Base-by-base conservation (phyloP, 2,329 filamentous ascomycete genomes). In the Aspergillus brunneoviolaceus region DNA sequence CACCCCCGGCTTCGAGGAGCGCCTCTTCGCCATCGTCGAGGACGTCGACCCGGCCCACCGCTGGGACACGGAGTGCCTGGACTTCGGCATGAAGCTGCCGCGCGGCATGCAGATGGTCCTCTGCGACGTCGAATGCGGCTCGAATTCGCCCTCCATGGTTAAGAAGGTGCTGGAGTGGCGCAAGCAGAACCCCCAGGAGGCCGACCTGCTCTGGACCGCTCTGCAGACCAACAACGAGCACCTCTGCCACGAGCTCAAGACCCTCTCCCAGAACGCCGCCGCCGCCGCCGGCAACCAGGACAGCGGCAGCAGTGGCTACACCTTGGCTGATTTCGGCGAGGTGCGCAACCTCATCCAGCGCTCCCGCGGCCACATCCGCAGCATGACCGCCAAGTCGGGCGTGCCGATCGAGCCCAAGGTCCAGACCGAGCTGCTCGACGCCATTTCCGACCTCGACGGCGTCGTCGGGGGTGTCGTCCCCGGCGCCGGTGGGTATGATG, bases 101-200 rank as follows among this genome's bases (percentile, higher is more conserved):
- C 69, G 75, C 0, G 91, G 91, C 0, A 79, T 96, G 66, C 85
- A 89, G 25, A 81, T 98, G 66, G 85, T 96, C 61, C 95, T 99
- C 89, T 96, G 92, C 72, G 95, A 99, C 72, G 95, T 99, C 6
- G 91, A 96, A 73, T 96, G 93, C 72, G 95, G 95, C 33, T 94
- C 89, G 52, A 86, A 96, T 79, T 98, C 94, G 7, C 93, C 96
- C 0, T 86, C 92, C 14, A 98, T 99, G 95, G 95, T 97, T 42
- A 96, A 94, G 79, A 86, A 91, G 72, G 91, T 99, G 14, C 82
- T 98, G 3, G 84, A 85, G 33, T 99, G 95, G 95, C 83, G 90
- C 55, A 84, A 85, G 53, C 77, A 83, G 51, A 86, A 91, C 21
- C 78, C 82, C 0, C 82, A 82, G 2, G 84, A 82, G n/a, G 88